Evolutionary conservation across 805 yeast genomes (phyloP), one percentile per base, ranked within the genome.

Genomic region (Cyberlindnera misumaiensis): DNA sequence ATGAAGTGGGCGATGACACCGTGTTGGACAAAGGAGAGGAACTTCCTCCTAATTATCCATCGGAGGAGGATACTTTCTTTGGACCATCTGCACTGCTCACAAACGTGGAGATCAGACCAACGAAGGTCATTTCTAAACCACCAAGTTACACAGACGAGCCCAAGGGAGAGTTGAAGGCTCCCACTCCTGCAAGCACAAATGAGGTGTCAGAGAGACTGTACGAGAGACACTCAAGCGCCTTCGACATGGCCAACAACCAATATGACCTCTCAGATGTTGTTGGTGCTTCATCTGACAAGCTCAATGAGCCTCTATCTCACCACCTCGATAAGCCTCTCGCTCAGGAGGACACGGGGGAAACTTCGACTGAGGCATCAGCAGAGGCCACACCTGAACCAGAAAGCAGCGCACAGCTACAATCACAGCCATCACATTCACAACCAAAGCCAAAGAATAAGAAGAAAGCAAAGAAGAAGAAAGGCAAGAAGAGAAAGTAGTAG

Each of bases 1-100:
- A 59, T 39, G 63, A 62, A 35, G 52, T 51, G 34, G 58, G 58
- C 22, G 56, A 56, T 13, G 87, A 82, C 48, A 65, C 72, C 17
- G 62, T 83, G 4, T 60, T 83, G 39, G 89, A 78, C 48, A 77
- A 73, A 53, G 89, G 89, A 4, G 89, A 80, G 44, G 80, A 72
- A 32, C 56, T 82, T 30, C 89, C 89, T 13, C 90, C 90, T 3
- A 62, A 67, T 13, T 82, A 82, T 51, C 84, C 85, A 1, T 72
- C 64, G 14, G 77, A 75, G 5, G 83, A 78, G 45, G 65, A 72
- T 34, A 77, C 75, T 22, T 80, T 80, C 47, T 79, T 80, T 51
- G 84, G 83, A 1, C 67, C 69, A 14, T 39, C 53, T 10, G 56
- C 51, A 6, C 29, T 50, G 13, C 37, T 52, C 29, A 22, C 28